Conservation (phyloP, 2,329 filamentous ascomycete genomes). For the Xylariaceae sp. region DNA sequence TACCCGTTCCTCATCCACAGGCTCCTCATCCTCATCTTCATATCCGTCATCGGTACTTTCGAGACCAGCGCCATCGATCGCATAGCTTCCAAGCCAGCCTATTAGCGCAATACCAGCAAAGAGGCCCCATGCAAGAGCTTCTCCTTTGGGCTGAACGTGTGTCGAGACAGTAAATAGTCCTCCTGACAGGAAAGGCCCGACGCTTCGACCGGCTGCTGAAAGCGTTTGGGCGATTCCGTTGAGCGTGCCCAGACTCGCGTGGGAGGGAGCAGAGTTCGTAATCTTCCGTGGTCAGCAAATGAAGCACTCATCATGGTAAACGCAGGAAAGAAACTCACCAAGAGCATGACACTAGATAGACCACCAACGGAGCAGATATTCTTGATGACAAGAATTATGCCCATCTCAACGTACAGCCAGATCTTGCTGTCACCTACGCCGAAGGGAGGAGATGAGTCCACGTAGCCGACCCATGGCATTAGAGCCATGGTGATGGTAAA, state of each 20-base stretch:
- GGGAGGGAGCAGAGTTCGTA: slow-evolving; percentile 85
- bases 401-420: slow-evolving; percentile 80
- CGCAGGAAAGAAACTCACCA: slow-evolving; percentile 52
- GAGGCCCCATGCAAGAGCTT: slow-evolving; percentile 78
- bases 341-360: slow-evolving; percentile 78
- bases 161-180: slow-evolving; percentile 78
- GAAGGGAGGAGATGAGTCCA: slow-evolving; percentile 51
- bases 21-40: slow-evolving; percentile 26
- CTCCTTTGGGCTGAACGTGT: slow-evolving; percentile 71
- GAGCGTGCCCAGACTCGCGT: slow-evolving; percentile 79
- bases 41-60: slow-evolving; percentile 53
- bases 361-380: slow-evolving; percentile 88
- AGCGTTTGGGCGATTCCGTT: slow-evolving; percentile 94
- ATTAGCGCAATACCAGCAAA: slow-evolving; percentile 80
- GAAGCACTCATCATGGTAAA: neutral
- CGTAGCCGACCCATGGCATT: slow-evolving; percentile 87
- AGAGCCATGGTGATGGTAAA: slow-evolving; percentile 78
- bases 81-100: slow-evolving; percentile 75
- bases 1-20: neutral
- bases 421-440: slow-evolving; percentile 58
- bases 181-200: slow-evolving; percentile 85
- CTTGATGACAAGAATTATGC: slow-evolving; percentile 75
- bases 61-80: slow-evolving; percentile 62
- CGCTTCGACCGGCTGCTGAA: slow-evolving; percentile 81
- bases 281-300: slow-evolving; percentile 44